A percentile compares a stretch with the other conserved stretches of the same genome.
Evolutionary conservation across 495 filamentous ascomycete species (phyloP).

Genomic region (Darksidea phi): DNA sequence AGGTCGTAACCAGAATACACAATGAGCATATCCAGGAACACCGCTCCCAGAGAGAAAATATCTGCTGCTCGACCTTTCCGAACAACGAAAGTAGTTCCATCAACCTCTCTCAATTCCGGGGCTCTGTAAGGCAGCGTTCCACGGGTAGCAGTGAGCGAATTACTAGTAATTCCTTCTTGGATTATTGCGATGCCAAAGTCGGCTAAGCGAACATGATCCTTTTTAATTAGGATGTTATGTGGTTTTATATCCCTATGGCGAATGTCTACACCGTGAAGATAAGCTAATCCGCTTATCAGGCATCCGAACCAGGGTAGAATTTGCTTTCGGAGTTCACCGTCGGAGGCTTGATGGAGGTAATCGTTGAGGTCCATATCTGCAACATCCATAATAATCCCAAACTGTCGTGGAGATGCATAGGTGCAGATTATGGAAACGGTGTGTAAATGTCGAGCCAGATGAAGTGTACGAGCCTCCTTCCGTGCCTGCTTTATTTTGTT

Average conservation of each 20-base stretch:
- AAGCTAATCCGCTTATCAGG: slow-evolving; percentile 6
- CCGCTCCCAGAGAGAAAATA: neutral
- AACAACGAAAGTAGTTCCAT: slow-evolving; percentile 8
- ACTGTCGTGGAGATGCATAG: too few species aligned
- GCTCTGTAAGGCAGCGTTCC: slow-evolving; percentile 8
- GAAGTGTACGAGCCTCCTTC: too few species aligned
- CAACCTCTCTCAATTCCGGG: too few species aligned
- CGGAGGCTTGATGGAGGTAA: too few species aligned
- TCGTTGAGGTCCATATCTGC: too few species aligned
- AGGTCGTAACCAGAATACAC: too few species aligned
- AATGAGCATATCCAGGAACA: neutral
- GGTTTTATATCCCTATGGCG: slow-evolving; percentile 25
- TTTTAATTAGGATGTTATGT: slow-evolving; percentile 16
- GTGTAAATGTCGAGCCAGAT: too few species aligned
- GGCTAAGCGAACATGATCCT: slow-evolving; percentile 1
- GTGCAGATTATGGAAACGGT: too few species aligned
- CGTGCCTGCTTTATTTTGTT: too few species aligned
- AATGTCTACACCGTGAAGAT: slow-evolving; percentile 9
- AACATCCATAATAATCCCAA: too few species aligned
- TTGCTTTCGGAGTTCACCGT: too few species aligned
- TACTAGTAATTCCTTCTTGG: neutral
- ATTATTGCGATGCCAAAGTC: slow-evolving; percentile 24
- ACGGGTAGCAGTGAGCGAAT: slow-evolving; percentile 1
- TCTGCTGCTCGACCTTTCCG: slow-evolving; percentile 14
- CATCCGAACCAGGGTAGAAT: too few species aligned